A percentile compares a stretch with the other conserved stretches of the same genome.
phyloP scores from a whole-genome alignment of 345 rosid genomes.

The Eutrema japonicum region DNA sequence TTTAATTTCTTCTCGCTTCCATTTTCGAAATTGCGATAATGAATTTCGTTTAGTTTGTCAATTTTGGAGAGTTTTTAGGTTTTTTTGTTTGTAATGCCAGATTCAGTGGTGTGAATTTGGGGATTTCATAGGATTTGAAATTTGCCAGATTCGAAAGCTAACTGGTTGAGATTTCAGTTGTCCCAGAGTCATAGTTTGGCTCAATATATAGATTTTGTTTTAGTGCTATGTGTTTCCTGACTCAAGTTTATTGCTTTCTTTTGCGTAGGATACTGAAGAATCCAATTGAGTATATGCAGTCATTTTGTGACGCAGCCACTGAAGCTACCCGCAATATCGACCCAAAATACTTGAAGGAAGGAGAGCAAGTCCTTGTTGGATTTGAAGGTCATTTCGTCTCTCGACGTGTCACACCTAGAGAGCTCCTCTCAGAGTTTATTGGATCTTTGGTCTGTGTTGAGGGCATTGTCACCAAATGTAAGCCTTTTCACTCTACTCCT shows the following conservation, averaged over 20 bases:
- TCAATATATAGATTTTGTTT: not conserved
- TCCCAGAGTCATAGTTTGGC: not conserved
- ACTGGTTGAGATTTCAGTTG: not conserved
- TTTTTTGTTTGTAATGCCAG: not conserved
- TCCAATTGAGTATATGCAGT: slow-evolving; percentile 88
- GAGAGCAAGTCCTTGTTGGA: slow-evolving; percentile 79
- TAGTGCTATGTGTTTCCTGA: not conserved
- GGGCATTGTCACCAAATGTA: slow-evolving; percentile 97
- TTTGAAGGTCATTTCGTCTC: slow-evolving; percentile 97
- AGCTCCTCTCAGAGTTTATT: slow-evolving; percentile 87
- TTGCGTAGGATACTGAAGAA: slow-evolving; percentile 67
- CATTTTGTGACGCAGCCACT: slow-evolving; percentile 90
- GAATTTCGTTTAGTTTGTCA: not conserved
- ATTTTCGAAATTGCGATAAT: not conserved
- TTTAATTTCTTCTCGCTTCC: not conserved
- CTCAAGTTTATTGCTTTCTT: not conserved
- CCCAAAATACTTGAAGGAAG: slow-evolving; percentile 82
- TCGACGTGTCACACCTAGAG: slow-evolving; percentile 91
- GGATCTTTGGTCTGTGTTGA: slow-evolving; percentile 97
- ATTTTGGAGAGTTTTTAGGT: not conserved
- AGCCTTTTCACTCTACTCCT: not conserved
- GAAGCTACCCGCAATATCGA: slow-evolving; percentile 75
- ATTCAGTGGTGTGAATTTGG: not conserved
- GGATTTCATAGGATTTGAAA: not conserved
- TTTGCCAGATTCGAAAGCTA: not conserved